Evolutionary conservation across 768 basidiomycete genomes (phyloP), one percentile per base, ranked within the genome.

Genomic region (Boletus bicolor): DNA sequence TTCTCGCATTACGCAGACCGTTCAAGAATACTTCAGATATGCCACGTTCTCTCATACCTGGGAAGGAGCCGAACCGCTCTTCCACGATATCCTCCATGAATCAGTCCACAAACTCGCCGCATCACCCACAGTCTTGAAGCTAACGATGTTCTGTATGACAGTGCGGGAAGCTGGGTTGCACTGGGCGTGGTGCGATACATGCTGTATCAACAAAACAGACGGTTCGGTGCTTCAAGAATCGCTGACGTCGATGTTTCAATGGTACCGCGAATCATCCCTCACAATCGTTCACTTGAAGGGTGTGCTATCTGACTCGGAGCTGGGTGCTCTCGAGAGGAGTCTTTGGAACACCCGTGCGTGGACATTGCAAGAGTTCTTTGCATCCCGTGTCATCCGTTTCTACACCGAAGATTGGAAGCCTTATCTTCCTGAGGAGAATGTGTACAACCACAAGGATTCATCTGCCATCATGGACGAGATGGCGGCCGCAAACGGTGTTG

Each of bases 41-140:
- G 21, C 21, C 21, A 24, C 21, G 21, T 24, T 24, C 36, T 57
- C 56, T 3, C 50, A 56, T 28, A 56, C 43, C 3, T 56, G 55
- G 55, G 55, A 52, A 12, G 34, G 32, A 2, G 21, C 19, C 2
- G 35, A 51, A 21, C 43, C 43, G 5, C 36, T 26, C 1, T 44
- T 51, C 21, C 34, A 45, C 5, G 44, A 43, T 17, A 35, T 56
- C 19, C 14, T 41, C 24, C 19, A 44, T 34, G 10, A 17, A 7
- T 43, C 43, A 6, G 15, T 51, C 17, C 44, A 51, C 15, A 42
- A 21, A 9, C 36, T 56, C 0, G 37, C 26, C 8, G 15, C 14
- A 34, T 35, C 39, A 7, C 30, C 47, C 41, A 36, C 17, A 5
- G 36, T 36, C 6, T 15, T 2, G 36, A 36, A 36, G 36, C 15